phyloP scores from a whole-genome alignment of 2,329 filamentous ascomycete genomes.

The Botrytis byssoidea region DNA sequence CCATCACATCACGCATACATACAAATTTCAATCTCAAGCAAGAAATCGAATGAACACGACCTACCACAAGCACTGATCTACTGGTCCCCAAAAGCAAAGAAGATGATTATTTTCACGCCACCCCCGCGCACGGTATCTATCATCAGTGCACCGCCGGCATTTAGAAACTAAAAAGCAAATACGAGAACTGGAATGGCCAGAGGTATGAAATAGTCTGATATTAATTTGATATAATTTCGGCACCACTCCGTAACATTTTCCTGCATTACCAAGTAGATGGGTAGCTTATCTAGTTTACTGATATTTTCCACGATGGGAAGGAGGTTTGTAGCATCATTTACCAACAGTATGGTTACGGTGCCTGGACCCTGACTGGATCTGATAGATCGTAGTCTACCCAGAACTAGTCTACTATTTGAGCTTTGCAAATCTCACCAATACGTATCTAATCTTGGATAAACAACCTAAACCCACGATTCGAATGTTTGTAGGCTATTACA shows the following conservation, averaged over 20 bases:
- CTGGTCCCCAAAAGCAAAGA: neutral
- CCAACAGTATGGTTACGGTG: neutral
- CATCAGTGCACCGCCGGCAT: neutral
- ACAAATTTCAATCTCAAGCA: neutral
- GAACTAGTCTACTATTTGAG: neutral
- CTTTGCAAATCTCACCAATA: neutral
- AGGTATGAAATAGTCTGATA: neutral
- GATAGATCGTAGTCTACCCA: neutral
- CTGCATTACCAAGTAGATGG: neutral
- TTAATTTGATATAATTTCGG: neutral
- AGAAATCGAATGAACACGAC: neutral
- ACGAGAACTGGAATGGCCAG: neutral
- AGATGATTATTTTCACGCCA: neutral
- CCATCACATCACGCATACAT: neutral
- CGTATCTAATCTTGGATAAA: neutral
- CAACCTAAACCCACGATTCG: neutral
- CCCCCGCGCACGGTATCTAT: neutral
- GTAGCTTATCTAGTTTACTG: neutral
- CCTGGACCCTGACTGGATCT: neutral
- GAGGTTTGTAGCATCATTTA: neutral
- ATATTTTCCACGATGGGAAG: neutral
- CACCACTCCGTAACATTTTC: neutral
- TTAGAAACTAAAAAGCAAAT: conserved; percentile 3
- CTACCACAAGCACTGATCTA: neutral
- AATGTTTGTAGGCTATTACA: neutral